phyloP scores from a whole-genome alignment of 805 yeast species.

The Naumovozyma castellii region DNA sequence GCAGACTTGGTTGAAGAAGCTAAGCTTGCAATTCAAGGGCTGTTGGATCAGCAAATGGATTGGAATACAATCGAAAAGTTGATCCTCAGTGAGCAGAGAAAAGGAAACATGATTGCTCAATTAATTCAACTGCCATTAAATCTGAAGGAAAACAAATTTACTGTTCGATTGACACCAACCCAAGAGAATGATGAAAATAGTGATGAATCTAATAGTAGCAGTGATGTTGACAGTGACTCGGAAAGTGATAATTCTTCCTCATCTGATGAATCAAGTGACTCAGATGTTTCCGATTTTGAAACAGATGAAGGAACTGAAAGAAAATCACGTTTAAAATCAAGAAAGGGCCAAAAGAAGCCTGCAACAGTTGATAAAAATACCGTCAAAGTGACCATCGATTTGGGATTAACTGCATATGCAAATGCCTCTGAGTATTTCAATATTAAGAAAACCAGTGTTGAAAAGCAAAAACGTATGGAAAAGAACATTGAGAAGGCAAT shows the following conservation, averaged over 20 bases:
- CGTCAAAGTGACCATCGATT: conserved; percentile 48
- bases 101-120: conserved; percentile 56
- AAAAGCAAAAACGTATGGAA: conserved; percentile 73
- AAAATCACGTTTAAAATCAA: conserved; percentile 2
- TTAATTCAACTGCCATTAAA: conserved; percentile 59
- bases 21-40: conserved; percentile 50
- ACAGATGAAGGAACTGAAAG: conserved; percentile 8
- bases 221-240: conserved; percentile 20
- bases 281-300: conserved; percentile 13
- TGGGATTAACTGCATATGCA: conserved; percentile 71
- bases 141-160: conserved; percentile 57
- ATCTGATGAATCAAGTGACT: conserved; percentile 7
- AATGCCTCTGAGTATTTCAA: conserved; percentile 79
- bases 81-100: conserved; percentile 56
- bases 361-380: conserved; percentile 2
- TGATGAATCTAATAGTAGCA: conserved; percentile 13
- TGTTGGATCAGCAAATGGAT: conserved; percentile 80
- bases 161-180: conserved; percentile 41
- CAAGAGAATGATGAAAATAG: conserved; percentile 32
- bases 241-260: conserved; percentile 21
- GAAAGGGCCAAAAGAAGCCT: conserved; percentile 7
- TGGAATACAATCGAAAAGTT: conserved; percentile 82
- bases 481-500: conserved; percentile 69
- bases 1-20: conserved; percentile 68
- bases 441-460: conserved; percentile 61